A percentile compares a stretch with the other conserved stretches of the same genome.
These are phyloP conservation scores for Osmanthus fragrans DNA, from an alignment of 257 asterid species.

Conservation along the genomic window DNA sequence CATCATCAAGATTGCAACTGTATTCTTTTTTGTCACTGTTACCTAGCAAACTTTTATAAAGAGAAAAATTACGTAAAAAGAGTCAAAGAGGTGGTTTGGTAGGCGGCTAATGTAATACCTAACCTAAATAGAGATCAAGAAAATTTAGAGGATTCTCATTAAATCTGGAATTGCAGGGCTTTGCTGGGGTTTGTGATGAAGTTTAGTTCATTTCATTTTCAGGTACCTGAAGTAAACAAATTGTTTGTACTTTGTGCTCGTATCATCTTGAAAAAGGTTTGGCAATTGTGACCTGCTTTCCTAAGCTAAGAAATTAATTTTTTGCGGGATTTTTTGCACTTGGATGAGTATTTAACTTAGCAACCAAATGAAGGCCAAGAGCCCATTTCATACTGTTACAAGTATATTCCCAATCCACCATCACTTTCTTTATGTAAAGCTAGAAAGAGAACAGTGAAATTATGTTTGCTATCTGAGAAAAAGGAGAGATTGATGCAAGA, in stretches of 20 bases:
- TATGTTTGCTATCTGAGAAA: too few relatives aligned
- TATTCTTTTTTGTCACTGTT: neutral
- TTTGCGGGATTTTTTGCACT: conserved; percentile 1
- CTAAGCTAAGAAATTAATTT: conserved; percentile 11
- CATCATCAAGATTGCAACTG: neutral
- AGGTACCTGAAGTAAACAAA: neutral
- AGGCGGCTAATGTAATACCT: conserved; percentile 2
- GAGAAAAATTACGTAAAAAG: neutral
- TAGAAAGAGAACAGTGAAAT: too few relatives aligned
- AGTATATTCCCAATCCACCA: conserved; percentile 8
- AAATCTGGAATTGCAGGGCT: conserved; percentile 28
- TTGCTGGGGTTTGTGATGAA: neutral
- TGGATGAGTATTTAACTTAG: conserved; percentile 49
- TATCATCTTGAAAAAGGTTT: conserved; percentile 18
- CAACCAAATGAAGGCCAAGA: conserved; percentile 43
- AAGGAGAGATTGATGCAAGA: too few relatives aligned
- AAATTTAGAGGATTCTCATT: too few relatives aligned
- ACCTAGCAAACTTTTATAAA: neutral
- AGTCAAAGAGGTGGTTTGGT: neutral
- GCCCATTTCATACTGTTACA: conserved; percentile 1
- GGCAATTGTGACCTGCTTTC: neutral
- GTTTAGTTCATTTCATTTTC: neutral
- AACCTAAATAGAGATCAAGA: neutral
- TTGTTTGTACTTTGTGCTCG: conserved; percentile 2
- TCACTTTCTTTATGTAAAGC: neutral